phyloP scores from a whole-genome alignment of 164 flowering plant species.

The Chimonanthus salicifolius region DNA sequence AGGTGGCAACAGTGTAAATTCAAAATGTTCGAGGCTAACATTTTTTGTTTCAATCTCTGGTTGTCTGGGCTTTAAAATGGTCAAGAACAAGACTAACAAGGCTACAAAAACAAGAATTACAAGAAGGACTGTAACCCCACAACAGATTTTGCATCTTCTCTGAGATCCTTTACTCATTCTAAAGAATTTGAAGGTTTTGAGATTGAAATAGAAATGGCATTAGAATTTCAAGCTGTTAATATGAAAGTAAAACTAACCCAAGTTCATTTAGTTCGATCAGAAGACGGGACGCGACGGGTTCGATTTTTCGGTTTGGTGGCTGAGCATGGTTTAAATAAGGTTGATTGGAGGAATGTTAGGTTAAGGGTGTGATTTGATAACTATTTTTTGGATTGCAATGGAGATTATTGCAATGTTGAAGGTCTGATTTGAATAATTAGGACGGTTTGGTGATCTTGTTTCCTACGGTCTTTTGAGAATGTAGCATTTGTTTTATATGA shows the following conservation, averaged over 20 bases:
- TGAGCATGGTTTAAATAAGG: neutral
- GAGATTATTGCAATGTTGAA: neutral
- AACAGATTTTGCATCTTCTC: conserved; percentile 15
- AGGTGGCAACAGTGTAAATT: conserved; percentile 13
- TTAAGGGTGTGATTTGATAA: neutral
- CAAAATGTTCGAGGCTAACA: conserved; percentile 12
- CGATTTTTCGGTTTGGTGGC: neutral
- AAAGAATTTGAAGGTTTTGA: neutral
- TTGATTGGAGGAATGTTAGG: neutral
- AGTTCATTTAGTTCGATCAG: neutral
- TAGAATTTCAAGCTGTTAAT: no score
- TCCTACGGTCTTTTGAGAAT: neutral
- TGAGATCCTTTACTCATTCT: neutral
- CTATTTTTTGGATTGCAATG: neutral
- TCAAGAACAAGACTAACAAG: conserved; percentile 21
- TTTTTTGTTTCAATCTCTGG: conserved; percentile 24
- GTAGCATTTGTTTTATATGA: neutral
- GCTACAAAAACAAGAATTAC: conserved; percentile 14
- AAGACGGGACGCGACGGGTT: neutral
- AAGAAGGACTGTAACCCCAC: conserved; percentile 18
- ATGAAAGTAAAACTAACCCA: no score
- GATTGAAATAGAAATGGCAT: neutral
- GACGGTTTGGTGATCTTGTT: neutral
- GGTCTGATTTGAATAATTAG: neutral
- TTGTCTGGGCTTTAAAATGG: conserved; percentile 33